A percentile compares a stretch with the other conserved stretches of the same genome.
These are phyloP conservation scores for Carpinus fangiana DNA, from an alignment of 306 rosid species.

Conservation along the genomic window DNA sequence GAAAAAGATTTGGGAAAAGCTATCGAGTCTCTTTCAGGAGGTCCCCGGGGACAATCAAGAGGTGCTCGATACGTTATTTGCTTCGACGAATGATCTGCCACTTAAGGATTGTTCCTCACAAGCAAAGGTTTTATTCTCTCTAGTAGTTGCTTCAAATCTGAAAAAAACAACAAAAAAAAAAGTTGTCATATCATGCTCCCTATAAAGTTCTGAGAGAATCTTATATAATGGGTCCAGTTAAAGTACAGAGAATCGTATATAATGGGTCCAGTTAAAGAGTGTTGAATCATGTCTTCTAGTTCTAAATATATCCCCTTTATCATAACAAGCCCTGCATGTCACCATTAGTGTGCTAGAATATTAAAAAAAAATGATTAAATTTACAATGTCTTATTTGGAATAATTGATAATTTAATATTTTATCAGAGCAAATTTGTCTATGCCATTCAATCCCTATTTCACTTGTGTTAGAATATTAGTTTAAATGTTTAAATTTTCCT, in stretches of 20 bases:
- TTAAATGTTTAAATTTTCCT: too few relatives aligned
- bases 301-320: neutral
- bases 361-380: too few relatives aligned
- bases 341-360: neutral
- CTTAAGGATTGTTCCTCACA: conserved; percentile 47
- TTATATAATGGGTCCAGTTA: neutral
- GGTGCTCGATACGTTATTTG: conserved; percentile 51
- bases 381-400: too few relatives aligned
- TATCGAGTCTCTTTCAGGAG: conserved; percentile 37
- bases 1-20: conserved; percentile 42
- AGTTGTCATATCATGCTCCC: neutral
- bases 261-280: neutral
- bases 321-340: neutral
- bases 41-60: conserved; percentile 51
- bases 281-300: neutral
- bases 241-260: neutral
- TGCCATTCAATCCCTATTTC: too few relatives aligned
- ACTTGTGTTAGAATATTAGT: too few relatives aligned
- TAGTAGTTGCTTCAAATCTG: conserved; percentile 13
- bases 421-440: too few relatives aligned
- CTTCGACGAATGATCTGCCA: conserved; percentile 47
- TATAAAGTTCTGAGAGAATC: neutral
- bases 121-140: conserved; percentile 39
- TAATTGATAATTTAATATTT: too few relatives aligned
- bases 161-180: too few relatives aligned